Evolutionary conservation across 176 grass and related monocot species (phyloP), one percentile per base, ranked within the genome.

Genomic region (Oryza punctata): DNA sequence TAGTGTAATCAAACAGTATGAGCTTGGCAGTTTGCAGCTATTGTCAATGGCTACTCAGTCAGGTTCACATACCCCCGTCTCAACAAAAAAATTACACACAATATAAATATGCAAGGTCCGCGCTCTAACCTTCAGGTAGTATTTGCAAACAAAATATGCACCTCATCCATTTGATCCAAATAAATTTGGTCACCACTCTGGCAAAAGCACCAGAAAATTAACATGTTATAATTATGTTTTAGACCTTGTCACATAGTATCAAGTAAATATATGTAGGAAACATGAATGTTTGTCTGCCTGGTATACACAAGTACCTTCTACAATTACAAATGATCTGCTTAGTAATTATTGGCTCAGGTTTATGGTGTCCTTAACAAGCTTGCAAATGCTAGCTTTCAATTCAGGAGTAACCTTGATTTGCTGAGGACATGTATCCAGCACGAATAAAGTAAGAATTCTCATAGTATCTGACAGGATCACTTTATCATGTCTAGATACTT

Each of bases 301-400:
- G 59, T 15, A 85, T 77, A 10, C 57, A 69, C 45, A 77, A 85
- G n/a, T 77, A 77, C 64, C 32, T 77, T 24, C 23, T 69, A 64
- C 40, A 72, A n/a, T 75, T 54, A 35, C 6, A 46, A 61, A 41
- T 44, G 75, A 23, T 33, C 2, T 84, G 32, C 38, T 41, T 30
- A 41, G 26, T 5, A 82, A 33, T 82, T n/a, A 87, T 60, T 7
- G 87, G 80, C 89, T 97, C 35, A 97, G 89, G 81, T 83, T 94
- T 82, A 97, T 72, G 73, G 86, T 84, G 78, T 97, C 94, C 81
- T 84, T 89, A n/a, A 97, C 70, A 35, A 97, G 81, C 79, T 91
- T 94, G 79, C 79, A 65, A 61, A 94, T 35, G 21, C 81, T 91
- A 61, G 79, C 85, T 83, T 88, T 94, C 46, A 97, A 67, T 71